These are phyloP conservation scores for Neofusicoccum cordaticola DNA, from an alignment of 2,329 filamentous ascomycete genomes.

Conservation along the genomic window DNA sequence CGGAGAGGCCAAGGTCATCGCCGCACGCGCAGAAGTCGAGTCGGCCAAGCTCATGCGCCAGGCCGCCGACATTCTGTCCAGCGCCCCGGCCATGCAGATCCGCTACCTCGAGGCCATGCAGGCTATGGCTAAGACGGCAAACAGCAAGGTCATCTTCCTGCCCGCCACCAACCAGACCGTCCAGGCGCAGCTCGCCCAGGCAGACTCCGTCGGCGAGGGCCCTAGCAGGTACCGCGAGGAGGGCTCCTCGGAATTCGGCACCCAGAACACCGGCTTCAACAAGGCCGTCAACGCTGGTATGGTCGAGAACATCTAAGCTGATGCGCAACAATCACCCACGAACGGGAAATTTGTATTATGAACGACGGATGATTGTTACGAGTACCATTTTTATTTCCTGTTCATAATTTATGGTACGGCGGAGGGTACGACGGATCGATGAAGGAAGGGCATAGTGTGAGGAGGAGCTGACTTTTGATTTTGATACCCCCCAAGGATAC, in stretches of 20 bases:
- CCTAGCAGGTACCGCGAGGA: conserved; percentile 46
- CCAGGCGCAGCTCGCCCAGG: conserved; percentile 49
- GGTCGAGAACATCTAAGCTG: conserved; percentile 73
- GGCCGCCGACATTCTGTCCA: conserved; percentile 89
- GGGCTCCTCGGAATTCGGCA: conserved; percentile 34
- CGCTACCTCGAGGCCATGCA: conserved; percentile 98
- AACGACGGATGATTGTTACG: background rate
- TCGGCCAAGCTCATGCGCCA: conserved; percentile 86
- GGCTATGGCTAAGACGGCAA: conserved; percentile 92
- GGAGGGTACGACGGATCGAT: background rate
- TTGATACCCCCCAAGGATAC: conserved; percentile 11
- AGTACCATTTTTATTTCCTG: background rate
- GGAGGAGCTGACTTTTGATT: background rate
- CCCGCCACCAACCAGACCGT: conserved; percentile 64
- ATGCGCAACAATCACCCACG: no score
- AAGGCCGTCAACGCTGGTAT: conserved; percentile 77
- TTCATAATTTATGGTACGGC: background rate
- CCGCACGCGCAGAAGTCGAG: conserved; percentile 94
- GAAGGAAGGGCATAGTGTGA: background rate
- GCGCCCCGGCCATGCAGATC: conserved; percentile 96
- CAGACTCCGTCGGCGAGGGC: conserved; percentile 52
- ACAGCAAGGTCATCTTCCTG: conserved; percentile 83
- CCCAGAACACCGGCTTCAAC: conserved; percentile 61
- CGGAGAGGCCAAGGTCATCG: conserved; percentile 97
- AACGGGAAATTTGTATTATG: background rate